Evolutionary conservation across 306 rosid species (phyloP).

Genomic region (Trichosanthes cucumerina): DNA sequence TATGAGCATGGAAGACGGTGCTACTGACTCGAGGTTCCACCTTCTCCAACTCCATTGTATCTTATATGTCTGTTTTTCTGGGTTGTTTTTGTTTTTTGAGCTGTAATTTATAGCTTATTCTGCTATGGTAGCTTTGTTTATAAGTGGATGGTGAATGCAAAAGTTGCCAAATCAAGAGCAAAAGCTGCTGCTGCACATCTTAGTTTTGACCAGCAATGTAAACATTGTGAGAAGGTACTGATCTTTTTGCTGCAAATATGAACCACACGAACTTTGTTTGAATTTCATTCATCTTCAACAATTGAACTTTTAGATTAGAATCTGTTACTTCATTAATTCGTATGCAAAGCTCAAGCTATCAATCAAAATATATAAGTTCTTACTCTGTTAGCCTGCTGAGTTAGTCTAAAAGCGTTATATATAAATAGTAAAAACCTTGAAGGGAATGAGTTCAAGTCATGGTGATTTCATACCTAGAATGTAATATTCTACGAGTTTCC

Average conservation of each 20-base stretch:
- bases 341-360: background rate
- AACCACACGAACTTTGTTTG: background rate
- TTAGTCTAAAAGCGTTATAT: background rate
- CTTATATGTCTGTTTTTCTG: background rate
- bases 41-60: background rate
- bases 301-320: background rate
- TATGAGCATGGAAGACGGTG: constrained; percentile 60
- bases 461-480: background rate
- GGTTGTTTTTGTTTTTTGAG: background rate
- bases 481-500: background rate
- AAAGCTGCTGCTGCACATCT: constrained; percentile 47
- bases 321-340: background rate
- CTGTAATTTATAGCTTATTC: constrained; percentile 2
- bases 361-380: background rate
- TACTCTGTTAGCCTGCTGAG: background rate
- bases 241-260: background rate
- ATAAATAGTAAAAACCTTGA: background rate
- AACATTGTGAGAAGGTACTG: constrained; percentile 75
- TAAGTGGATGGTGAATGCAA: constrained; percentile 60
- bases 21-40: constrained; percentile 36
- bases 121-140: constrained; percentile 43
- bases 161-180: constrained; percentile 55
- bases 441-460: background rate
- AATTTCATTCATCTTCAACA: background rate
- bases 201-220: constrained; percentile 70